Conservation (phyloP, 495 filamentous ascomycete genomes). For the Trichoderma gamsii region DNA sequence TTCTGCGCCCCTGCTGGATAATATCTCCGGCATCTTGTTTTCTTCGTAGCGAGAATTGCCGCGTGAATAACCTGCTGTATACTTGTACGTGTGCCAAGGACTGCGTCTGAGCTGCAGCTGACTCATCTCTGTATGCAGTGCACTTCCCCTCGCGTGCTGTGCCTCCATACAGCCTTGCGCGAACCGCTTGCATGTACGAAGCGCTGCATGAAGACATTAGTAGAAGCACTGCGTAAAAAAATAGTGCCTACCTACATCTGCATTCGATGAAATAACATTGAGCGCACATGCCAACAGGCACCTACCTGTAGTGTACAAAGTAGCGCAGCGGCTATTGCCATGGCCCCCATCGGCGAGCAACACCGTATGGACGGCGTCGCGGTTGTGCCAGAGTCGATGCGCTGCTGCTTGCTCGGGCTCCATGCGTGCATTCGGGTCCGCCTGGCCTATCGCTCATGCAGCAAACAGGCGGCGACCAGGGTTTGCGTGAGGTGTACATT, state of each 20-base stretch:
- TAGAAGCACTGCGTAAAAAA: background rate
- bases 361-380: background rate
- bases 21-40: too few species aligned
- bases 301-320: too few species aligned
- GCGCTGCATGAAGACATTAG: background rate
- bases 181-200: background rate
- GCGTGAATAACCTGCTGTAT: too few species aligned
- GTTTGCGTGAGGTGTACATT: background rate
- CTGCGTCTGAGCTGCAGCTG: too few species aligned
- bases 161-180: constrained; percentile 1
- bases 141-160: background rate
- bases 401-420: background rate
- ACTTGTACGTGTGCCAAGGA: too few species aligned
- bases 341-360: background rate
- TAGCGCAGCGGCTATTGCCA: constrained; percentile 10
- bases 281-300: background rate
- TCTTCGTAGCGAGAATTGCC: too few species aligned
- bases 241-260: too few species aligned
- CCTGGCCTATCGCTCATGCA: constrained; percentile 13
- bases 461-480: background rate
- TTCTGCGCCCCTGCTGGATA: too few species aligned
- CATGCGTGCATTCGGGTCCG: constrained; percentile 7
- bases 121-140: too few species aligned
- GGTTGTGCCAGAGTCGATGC: too few species aligned
- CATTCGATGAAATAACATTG: background rate